A percentile compares a stretch with the other conserved stretches of the same genome.
Conservation (phyloP, 2,329 filamentous ascomycete species). For the Biscogniauxia marginata region DNA sequence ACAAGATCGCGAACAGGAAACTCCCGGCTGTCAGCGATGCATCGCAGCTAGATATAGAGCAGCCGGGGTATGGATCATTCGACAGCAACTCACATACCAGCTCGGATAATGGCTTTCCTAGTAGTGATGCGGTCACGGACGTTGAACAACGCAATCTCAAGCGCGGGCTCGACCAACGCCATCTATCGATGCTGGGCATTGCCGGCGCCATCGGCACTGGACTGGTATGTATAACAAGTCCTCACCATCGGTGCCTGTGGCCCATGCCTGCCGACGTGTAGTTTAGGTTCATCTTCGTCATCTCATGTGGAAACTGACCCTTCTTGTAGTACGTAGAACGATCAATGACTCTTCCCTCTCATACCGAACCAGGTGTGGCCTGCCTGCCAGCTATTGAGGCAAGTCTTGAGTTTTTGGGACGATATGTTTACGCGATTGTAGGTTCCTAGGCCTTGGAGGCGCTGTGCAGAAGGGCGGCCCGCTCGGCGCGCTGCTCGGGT, state of each 20-base stretch:
- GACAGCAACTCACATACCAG: conserved; percentile 1
- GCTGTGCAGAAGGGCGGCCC: conserved; percentile 52
- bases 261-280: too few relatives aligned
- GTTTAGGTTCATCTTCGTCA: too few relatives aligned
- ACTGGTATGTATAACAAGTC: conserved; percentile 34
- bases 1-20: not conserved
- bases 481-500: conserved; percentile 48
- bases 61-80: conserved; percentile 18
- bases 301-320: too few relatives aligned
- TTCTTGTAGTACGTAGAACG: not conserved
- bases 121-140: conserved; percentile 46
- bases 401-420: not conserved
- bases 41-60: not conserved
- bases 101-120: conserved; percentile 1
- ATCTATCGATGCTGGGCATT: conserved; percentile 62
- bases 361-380: not conserved
- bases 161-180: conserved; percentile 51
- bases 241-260: too few relatives aligned
- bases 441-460: conserved; percentile 55
- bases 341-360: not conserved
- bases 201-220: conserved; percentile 61
- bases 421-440: not conserved
- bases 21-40: not conserved
- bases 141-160: conserved; percentile 50
- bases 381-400: not conserved